These are phyloP conservation scores for Cladorrhinum sp. DNA, from an alignment of 2,329 filamentous ascomycete genomes.

Conservation along the genomic window DNA sequence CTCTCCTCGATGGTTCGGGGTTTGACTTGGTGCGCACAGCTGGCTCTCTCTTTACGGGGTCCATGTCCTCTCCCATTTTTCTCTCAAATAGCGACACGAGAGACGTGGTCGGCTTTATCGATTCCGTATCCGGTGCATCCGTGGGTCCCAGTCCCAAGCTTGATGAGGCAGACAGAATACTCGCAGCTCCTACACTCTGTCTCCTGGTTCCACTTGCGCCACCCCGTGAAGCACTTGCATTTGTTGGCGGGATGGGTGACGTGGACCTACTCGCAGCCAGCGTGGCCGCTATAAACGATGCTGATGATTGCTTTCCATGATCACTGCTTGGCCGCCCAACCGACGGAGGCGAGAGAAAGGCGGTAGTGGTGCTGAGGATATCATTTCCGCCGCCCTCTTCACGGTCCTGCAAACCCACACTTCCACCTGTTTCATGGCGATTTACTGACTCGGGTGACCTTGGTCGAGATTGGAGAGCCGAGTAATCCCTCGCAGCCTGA, in stretches of 20 bases:
- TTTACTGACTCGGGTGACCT: constrained; percentile 6
- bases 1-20: constrained; percentile 31
- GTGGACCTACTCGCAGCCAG: constrained; percentile 60
- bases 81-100: constrained; percentile 69
- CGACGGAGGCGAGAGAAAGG: constrained; percentile 22
- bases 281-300: constrained; percentile 60
- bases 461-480: constrained; percentile 26
- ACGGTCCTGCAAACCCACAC: constrained; percentile 8
- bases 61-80: constrained; percentile 32
- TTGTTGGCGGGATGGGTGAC: constrained; percentile 41
- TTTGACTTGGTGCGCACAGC: constrained; percentile 12
- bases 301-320: constrained; percentile 28
- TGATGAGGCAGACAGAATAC: constrained; percentile 26
- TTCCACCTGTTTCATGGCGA: constrained; percentile 16
- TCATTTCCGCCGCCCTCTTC: constrained; percentile 22
- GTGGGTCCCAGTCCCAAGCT: constrained; percentile 31
- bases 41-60: constrained; percentile 33
- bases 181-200: constrained; percentile 23
- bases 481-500: constrained; percentile 36
- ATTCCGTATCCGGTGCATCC: constrained; percentile 49
- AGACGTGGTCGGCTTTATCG: constrained; percentile 60
- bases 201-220: constrained; percentile 1
- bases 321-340: constrained; percentile 29
- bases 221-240: constrained; percentile 7
- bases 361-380: constrained; percentile 1